Percentiles rank a stretch among this genome's conserved stretches.
Evolutionary conservation across 2,329 filamentous ascomycete genomes (phyloP).

Genomic region (Xylariaceae sp.): DNA sequence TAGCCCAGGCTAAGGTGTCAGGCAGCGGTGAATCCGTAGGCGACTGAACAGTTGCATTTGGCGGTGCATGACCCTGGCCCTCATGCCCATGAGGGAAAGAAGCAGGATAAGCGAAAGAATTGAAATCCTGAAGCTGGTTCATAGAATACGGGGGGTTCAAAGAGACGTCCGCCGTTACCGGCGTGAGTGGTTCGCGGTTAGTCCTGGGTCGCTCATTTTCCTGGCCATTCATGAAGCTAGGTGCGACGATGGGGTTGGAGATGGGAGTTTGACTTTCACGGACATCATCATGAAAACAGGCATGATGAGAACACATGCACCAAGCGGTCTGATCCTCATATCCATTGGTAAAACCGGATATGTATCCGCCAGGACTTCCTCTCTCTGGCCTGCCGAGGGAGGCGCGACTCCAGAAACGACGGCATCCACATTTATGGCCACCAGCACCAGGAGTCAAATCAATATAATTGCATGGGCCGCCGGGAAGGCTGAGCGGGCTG

Average conservation of each 20-base stretch:
- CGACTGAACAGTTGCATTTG: constrained; percentile 27
- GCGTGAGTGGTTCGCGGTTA: constrained; percentile 47
- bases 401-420: constrained; percentile 53
- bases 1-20: constrained; percentile 51
- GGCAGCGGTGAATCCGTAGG: constrained; percentile 43
- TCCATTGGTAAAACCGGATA: constrained; percentile 25
- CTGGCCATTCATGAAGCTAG: constrained; percentile 35
- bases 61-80: constrained; percentile 24
- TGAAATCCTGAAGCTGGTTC: constrained; percentile 39
- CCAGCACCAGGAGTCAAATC: constrained; percentile 48
- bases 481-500: constrained; percentile 37
- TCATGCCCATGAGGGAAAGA: constrained; percentile 34
- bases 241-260: constrained; percentile 23
- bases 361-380: constrained; percentile 25
- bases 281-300: constrained; percentile 54
- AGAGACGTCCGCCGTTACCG: constrained; percentile 41
- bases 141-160: constrained; percentile 36
- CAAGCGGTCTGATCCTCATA: constrained; percentile 41
- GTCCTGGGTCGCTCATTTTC: constrained; percentile 48
- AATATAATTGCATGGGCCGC: constrained; percentile 53
- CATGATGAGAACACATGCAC: constrained; percentile 60
- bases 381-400: constrained; percentile 31
- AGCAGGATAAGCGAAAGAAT: constrained; percentile 32
- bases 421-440: constrained; percentile 53
- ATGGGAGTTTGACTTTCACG: constrained; percentile 26